These are phyloP conservation scores for Hyphodiscus sp. DNA, from an alignment of 2,329 filamentous ascomycete species.

Conservation along the genomic window DNA sequence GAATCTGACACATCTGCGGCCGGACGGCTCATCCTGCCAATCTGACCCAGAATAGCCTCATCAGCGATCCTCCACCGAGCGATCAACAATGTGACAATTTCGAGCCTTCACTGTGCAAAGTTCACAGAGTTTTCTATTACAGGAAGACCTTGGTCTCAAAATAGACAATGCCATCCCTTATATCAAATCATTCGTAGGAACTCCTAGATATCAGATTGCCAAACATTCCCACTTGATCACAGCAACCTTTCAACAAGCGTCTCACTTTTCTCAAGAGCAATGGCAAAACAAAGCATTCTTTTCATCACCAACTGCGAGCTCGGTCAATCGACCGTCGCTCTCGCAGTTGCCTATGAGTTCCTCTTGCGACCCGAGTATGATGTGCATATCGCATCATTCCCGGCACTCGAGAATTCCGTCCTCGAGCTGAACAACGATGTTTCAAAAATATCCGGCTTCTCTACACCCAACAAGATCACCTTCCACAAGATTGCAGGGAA, in stretches of 20 bases:
- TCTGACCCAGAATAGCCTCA: not conserved
- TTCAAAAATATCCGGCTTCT: not conserved
- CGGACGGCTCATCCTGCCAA: not conserved
- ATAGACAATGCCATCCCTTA: not conserved
- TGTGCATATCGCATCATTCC: conserved; percentile 40
- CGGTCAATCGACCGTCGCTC: conserved; percentile 40
- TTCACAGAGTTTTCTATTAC: not conserved
- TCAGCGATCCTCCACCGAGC: not conserved
- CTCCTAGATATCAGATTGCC: not conserved
- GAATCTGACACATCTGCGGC: not conserved
- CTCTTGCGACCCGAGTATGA: conserved; percentile 30
- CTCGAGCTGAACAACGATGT: conserved; percentile 10
- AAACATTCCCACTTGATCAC: not conserved
- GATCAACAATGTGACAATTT: not conserved
- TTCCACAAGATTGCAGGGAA: conserved; percentile 33
- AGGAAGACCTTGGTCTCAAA: not conserved
- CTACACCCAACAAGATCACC: conserved; percentile 9
- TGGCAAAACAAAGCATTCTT: conserved; percentile 23
- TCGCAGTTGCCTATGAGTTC: conserved; percentile 36
- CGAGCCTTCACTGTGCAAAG: not conserved
- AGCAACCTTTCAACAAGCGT: not conserved
- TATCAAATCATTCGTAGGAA: not conserved
- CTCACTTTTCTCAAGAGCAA: not conserved
- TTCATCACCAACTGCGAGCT: conserved; percentile 40
- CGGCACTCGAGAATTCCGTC: conserved; percentile 30